Evolutionary conservation across 2,329 filamentous ascomycete genomes (phyloP), one percentile per base, ranked within the genome.

Genomic region (Chalaropsis ovoidea): DNA sequence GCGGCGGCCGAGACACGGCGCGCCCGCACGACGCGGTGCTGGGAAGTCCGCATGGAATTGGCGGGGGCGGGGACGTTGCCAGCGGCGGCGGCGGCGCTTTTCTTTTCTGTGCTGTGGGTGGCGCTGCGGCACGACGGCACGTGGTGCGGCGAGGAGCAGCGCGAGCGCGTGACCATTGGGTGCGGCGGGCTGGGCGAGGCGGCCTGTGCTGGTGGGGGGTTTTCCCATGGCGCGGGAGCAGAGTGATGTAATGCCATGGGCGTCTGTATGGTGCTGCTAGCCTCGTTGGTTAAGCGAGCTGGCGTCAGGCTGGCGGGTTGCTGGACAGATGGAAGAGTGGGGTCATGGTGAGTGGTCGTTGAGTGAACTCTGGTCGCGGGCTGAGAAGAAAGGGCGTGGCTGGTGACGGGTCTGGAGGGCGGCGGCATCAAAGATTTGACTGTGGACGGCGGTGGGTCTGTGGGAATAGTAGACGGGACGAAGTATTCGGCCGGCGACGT

Each of bases 141-240:
- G 42, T 62, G 61, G n/a, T 62, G 41, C 6, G 61, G 61, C 31
- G 43, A 62, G 8, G 61, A 62, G 19, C 61, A 62, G 15, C 61
- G 61, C 4, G 61, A 62, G 6, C 61, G 42, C 10, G 61, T 62
- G 42, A 62, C 43, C 61, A 62, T 62, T n/a, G 61, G 61, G 27
- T 62, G 61, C 17, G 61, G 61, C 4, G 61, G 22, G 24, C 19
- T 62, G 13, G 41, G 4, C 4, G 24, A 35, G 61, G 41, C 10
- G 42, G n/a, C 22, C 5, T 5, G 24, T 10, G 27, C 27, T 58
- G 17, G 15, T 7, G 6, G n/a, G 27, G 31, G 19, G 49, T 22
- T 58, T 35, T 35, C 47, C 24, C 4, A 15, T 13, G 47, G 19
- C 11, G 2, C 22, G 35, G 4, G 35, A 10, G 35, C 8, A 7